Conservation (phyloP, 2,329 filamentous ascomycete genomes). For the Domatiomyces catenatus region DNA sequence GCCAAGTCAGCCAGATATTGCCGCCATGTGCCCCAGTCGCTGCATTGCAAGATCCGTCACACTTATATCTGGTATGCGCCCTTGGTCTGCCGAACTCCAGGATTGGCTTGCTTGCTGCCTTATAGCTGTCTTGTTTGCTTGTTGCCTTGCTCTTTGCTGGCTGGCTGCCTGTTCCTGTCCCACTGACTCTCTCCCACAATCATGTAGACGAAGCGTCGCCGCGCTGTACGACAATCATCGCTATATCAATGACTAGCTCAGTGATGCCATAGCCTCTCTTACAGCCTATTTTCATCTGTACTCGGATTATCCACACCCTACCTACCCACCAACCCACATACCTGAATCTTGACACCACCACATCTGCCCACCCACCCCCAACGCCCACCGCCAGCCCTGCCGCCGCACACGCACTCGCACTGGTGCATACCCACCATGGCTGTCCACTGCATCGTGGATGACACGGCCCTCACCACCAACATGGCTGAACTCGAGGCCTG, state of each 20-base stretch:
- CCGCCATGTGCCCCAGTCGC: not conserved
- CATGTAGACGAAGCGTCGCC: not conserved
- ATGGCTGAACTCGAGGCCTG: conserved; percentile 39
- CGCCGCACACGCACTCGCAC: not conserved
- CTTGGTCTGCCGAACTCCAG: not conserved
- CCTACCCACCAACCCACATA: not conserved
- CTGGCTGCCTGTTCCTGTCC: not conserved
- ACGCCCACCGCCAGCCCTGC: too few relatives aligned
- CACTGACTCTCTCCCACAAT: not conserved
- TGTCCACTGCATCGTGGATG: conserved; percentile 39
- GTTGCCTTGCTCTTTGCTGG: not conserved
- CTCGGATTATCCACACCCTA: not conserved
- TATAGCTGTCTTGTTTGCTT: not conserved
- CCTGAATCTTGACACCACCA: not conserved
- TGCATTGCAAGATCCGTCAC: not conserved
- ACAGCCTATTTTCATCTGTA: not conserved
- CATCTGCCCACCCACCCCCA: too few relatives aligned
- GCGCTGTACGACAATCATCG: not conserved
- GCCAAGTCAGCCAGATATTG: not conserved
- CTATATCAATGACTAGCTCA: not conserved
- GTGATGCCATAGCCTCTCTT: not conserved
- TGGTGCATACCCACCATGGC: conserved; percentile 21
- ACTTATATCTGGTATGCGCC: not conserved
- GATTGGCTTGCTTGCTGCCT: not conserved
- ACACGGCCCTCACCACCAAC: conserved; percentile 36